These are phyloP conservation scores for Fusarium neocosmosporiellum DNA, from an alignment of 2,329 filamentous ascomycete species.

Conservation along the genomic window DNA sequence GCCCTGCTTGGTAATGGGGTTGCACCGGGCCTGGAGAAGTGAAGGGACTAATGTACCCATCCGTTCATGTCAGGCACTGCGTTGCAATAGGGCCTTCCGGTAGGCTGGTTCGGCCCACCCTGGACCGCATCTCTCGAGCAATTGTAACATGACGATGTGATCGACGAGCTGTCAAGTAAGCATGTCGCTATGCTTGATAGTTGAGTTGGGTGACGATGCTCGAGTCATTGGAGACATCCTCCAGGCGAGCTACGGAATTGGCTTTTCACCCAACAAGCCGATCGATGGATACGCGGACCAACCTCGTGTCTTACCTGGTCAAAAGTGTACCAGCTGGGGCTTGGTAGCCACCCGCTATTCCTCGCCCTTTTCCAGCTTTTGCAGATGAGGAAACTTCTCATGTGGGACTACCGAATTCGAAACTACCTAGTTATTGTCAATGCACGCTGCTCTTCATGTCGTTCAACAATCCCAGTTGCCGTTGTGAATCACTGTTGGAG, in stretches of 20 bases:
- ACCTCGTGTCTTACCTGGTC: not conserved
- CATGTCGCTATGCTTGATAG: not conserved
- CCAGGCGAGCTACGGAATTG: not conserved
- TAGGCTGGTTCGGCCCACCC: conserved; percentile 25
- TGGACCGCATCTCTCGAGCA: conserved; percentile 6
- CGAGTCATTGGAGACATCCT: not conserved
- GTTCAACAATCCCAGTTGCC: not conserved
- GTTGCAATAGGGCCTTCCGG: conserved; percentile 17
- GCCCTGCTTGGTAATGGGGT: conserved; percentile 61
- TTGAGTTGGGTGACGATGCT: not conserved
- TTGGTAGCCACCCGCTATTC: not conserved
- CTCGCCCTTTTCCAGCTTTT: not conserved
- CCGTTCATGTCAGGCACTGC: conserved; percentile 29
- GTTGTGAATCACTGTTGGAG: not conserved
- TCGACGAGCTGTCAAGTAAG: not conserved
- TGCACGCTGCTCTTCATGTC: conserved; percentile 3
- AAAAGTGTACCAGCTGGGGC: not conserved
- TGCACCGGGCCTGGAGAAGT: conserved; percentile 64
- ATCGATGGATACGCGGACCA: not conserved
- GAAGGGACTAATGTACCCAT: conserved; percentile 43
- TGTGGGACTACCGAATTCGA: not conserved
- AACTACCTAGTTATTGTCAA: conserved; percentile 12
- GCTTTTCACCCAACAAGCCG: not conserved
- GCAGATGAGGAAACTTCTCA: not conserved
- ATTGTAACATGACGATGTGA: not conserved